A percentile compares a stretch with the other conserved stretches of the same genome.
Conservation (phyloP, 139 green algal genomes). For the Coccomyxa sp. region DNA sequence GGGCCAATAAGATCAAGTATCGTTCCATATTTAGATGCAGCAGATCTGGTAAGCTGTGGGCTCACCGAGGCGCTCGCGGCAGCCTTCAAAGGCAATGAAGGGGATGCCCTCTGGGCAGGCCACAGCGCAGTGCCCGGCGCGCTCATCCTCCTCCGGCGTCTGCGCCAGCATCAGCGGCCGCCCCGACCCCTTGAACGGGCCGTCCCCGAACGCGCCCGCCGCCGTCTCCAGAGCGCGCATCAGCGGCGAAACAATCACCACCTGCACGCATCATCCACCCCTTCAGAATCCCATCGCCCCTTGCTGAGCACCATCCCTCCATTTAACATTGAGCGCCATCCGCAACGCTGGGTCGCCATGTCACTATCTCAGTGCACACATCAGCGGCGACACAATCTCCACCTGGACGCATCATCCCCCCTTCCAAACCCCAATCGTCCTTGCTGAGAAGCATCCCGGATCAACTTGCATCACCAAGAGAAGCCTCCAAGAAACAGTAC, state of each 20-base stretch:
- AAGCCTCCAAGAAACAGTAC: too few relatives aligned
- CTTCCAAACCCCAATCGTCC: background rate
- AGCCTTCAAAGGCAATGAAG: slow-evolving; percentile 34
- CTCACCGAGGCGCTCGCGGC: slow-evolving; percentile 37
- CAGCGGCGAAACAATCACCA: slow-evolving; percentile 37
- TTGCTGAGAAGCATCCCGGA: too few relatives aligned
- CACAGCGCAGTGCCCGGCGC: slow-evolving; percentile 17
- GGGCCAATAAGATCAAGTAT: too few relatives aligned
- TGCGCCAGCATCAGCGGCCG: slow-evolving; percentile 11
- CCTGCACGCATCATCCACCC: slow-evolving; percentile 11
- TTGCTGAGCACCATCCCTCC: too few relatives aligned
- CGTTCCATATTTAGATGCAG: too few relatives aligned
- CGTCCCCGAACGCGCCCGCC: slow-evolving; percentile 33
- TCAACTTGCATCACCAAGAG: too few relatives aligned
- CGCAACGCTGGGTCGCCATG: too few relatives aligned
- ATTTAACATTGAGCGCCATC: too few relatives aligned
- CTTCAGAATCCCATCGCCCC: background rate
- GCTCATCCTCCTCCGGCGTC: slow-evolving; percentile 7
- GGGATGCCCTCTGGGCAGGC: slow-evolving; percentile 8
- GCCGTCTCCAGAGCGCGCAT: slow-evolving; percentile 40
- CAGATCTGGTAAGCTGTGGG: too few relatives aligned
- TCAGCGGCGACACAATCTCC: slow-evolving; percentile 33
- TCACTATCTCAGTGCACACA: slow-evolving; percentile 30
- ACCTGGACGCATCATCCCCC: slow-evolving; percentile 19
- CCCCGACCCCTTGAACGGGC: background rate